phyloP scores from a whole-genome alignment of 306 rosid species.

The Cicer bijugum region DNA sequence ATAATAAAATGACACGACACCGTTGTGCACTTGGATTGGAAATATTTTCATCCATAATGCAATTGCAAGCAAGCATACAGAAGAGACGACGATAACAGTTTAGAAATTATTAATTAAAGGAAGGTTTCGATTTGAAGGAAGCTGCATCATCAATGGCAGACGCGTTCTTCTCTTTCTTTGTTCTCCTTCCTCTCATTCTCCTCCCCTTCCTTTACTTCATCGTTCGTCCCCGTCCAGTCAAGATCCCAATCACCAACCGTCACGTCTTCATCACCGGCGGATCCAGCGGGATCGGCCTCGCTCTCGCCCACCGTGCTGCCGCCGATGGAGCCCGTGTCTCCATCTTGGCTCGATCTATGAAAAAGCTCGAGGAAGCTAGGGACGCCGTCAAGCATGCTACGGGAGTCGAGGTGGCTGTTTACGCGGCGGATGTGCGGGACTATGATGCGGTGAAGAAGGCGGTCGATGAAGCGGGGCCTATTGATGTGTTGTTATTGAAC shows the following conservation, averaged over 20 bases:
- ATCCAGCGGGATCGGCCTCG: conserved; percentile 95
- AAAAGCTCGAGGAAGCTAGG: conserved; percentile 75
- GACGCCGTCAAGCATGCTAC: conserved; percentile 62
- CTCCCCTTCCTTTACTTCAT: conserved; percentile 61
- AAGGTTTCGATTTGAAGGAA: neutral
- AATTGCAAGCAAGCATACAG: too few species aligned
- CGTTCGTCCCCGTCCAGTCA: conserved; percentile 70
- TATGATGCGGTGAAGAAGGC: conserved; percentile 63
- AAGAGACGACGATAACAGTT: too few species aligned
- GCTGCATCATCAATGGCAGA: conserved; percentile 56
- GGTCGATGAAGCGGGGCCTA: conserved; percentile 69
- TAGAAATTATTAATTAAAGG: too few species aligned
- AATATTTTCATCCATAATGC: too few species aligned
- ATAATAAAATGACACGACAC: too few species aligned
- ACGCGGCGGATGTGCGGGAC: conserved; percentile 79
- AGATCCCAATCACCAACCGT: conserved; percentile 75
- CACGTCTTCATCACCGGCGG: conserved; percentile 96
- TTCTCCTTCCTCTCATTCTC: conserved; percentile 52
- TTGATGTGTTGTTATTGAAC: conserved; percentile 76
- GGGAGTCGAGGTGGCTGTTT: conserved; percentile 68
- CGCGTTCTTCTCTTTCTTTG: conserved; percentile 48
- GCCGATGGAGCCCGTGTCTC: conserved; percentile 84
- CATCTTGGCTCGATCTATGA: conserved; percentile 72
- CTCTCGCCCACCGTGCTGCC: conserved; percentile 85
- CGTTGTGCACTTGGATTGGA: too few species aligned